Conservation (phyloP, 257 asterid genomes). For the Primulina tabacum region DNA sequence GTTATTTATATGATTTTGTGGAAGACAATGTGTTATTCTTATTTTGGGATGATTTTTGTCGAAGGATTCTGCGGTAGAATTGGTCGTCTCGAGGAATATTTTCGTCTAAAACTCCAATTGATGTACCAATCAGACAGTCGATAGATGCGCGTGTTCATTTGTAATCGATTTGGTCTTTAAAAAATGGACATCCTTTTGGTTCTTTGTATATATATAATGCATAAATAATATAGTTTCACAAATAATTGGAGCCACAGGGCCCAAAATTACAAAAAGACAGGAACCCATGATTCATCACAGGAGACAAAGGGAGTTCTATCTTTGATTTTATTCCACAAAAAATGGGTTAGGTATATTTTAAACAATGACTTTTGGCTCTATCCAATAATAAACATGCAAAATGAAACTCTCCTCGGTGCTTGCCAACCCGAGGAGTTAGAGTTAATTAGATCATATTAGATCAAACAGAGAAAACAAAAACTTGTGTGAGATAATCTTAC, state of each 20-base stretch:
- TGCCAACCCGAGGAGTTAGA: not conserved
- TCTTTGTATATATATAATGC: no score
- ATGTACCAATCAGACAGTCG: not conserved
- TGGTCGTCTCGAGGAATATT: slow-evolving; percentile 11
- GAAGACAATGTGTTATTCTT: not conserved
- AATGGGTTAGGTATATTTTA: not conserved
- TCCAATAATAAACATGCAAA: not conserved
- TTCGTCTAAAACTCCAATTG: not conserved
- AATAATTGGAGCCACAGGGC: not conserved
- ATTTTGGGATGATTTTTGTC: slow-evolving; percentile 19
- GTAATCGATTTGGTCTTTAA: not conserved
- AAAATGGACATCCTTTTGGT: not conserved
- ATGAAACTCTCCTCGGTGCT: not conserved
- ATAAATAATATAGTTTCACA: not conserved
- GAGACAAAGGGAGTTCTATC: not conserved
- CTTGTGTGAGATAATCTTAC: no score
- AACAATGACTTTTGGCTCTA: not conserved
- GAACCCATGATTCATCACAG: not conserved
- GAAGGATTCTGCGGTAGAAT: slow-evolving; percentile 22
- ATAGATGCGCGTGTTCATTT: not conserved
- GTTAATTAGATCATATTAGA: no score
- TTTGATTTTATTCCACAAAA: no score
- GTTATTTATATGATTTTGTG: not conserved
- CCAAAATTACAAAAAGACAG: not conserved
- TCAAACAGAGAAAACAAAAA: no score